Conservation (phyloP, 176 grass and related monocot genomes). For the Carex scoparia region DNA sequence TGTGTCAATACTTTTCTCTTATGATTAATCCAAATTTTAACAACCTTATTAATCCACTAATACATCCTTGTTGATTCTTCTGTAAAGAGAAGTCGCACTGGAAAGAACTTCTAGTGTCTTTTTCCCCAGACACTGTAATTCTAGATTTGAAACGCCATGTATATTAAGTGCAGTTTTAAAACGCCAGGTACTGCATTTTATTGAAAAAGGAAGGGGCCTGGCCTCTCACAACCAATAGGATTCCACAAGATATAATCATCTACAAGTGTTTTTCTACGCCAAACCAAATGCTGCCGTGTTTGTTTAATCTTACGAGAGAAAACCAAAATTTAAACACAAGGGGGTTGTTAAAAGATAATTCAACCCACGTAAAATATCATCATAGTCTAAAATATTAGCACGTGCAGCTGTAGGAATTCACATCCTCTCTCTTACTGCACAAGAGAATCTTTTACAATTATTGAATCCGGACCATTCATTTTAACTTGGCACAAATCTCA, state of each 20-base stretch:
- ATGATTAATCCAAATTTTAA: not conserved
- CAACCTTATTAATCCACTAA: not conserved
- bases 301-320: no score
- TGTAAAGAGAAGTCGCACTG: not conserved
- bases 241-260: not conserved
- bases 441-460: no score
- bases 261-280: not conserved
- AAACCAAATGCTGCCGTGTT: not conserved
- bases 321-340: no score
- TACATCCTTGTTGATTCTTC: not conserved
- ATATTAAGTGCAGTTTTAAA: not conserved
- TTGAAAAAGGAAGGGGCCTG: not conserved
- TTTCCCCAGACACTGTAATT: not conserved
- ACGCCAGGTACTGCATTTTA: not conserved
- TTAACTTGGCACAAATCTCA: no score
- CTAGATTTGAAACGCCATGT: not conserved
- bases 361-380: no score
- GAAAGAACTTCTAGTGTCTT: not conserved
- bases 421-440: no score
- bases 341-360: no score
- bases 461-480: no score
- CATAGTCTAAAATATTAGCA: no score
- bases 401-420: no score
- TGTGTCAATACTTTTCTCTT: not conserved
- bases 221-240: not conserved